Conservation (phyloP, 78 protist genomes). For the Speleostelium caveatum region DNA sequence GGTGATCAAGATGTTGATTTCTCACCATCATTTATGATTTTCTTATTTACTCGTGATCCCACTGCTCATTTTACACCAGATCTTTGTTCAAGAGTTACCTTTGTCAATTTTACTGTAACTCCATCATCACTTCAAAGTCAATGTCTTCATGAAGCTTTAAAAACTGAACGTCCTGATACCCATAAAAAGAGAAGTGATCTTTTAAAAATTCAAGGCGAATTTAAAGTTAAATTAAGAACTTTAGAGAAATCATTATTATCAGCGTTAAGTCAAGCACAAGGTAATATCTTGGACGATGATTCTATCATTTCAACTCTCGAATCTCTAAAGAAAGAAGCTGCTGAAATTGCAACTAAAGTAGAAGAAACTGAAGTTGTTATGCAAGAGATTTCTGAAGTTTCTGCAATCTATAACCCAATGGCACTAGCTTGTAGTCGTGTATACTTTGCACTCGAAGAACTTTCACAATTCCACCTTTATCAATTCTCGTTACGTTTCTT, state of each 20-base stretch:
- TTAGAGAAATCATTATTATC: conserved; percentile 94
- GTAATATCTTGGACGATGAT: conserved; percentile 95
- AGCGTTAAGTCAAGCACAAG: conserved; percentile 87
- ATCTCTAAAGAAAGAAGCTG: conserved; percentile 85
- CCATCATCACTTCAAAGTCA: conserved; percentile 86
- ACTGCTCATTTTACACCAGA: conserved; percentile 94
- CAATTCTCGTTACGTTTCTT: conserved; percentile 94
- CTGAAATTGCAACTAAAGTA: conserved; percentile 85
- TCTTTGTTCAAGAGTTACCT: conserved; percentile 95
- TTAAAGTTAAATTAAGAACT: conserved; percentile 85
- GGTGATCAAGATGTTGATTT: conserved; percentile 97
- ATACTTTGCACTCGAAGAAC: conserved; percentile 92
- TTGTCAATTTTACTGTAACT: conserved; percentile 97
- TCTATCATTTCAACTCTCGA: conserved; percentile 92
- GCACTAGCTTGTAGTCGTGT: conserved; percentile 85
- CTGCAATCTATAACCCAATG: conserved; percentile 85
- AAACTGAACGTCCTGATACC: conserved; percentile 90
- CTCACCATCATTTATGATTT: conserved; percentile 95
- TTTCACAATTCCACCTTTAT: conserved; percentile 92
- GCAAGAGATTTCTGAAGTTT: conserved; percentile 79
- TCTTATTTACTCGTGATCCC: conserved; percentile 94
- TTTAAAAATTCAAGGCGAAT: conserved; percentile 95
- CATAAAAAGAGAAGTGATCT: conserved; percentile 91
- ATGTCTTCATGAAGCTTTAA: conserved; percentile 79
- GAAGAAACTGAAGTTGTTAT: conserved; percentile 86